Evolutionary conservation across 805 yeast species (phyloP), one percentile per base, ranked within the genome.

Genomic region (Sungouiella thailandica): DNA sequence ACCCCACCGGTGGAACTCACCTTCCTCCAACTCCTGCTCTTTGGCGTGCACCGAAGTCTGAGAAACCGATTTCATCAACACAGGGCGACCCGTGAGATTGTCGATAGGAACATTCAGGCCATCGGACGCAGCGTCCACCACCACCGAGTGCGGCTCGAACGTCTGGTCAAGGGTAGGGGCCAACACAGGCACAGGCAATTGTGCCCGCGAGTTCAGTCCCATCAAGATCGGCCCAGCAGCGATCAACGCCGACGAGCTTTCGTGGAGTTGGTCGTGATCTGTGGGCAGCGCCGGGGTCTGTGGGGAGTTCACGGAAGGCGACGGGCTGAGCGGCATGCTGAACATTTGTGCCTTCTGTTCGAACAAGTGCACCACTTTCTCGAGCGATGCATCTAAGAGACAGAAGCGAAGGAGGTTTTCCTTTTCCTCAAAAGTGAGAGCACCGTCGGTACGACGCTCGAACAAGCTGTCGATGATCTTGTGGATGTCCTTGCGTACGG

Each of bases 1-100:
- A 13, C 95, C 95, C 79, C 87, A 78, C 60, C 83, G 78, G 57
- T 85, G 96, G 43, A 87, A 72, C 51, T 84, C 95, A 48, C 96
- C 97, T 64, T 88, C 97, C 54, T 88, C 97, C 40, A 79, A 80
- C 53, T 87, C 96, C 56, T 83, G 86, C 43, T 74, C 75, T 55
- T 76, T 80, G 11, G 88, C 86, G 49, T 83, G 78, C 8, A 73
- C 47, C 7, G 84, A 72, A 1, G 83, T 79, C 42, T 76, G 82
- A 0, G 86, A 78, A 4, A 74, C 61, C 4, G 80, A 75, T 44
- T 81, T 68, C 58, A 78, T 71, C 41, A 81, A 60, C 14, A 83
- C 78, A 2, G 89, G 86, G 43, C 78, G 65, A 29, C 93, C 93
- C 0, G 90, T 83, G 17, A 70, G 61, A 37, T 76, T 69, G 60